Evolutionary conservation across 352 stramenopile genomes (phyloP), one percentile per base, ranked within the genome.

Genomic region (Phytophthora sp.): DNA sequence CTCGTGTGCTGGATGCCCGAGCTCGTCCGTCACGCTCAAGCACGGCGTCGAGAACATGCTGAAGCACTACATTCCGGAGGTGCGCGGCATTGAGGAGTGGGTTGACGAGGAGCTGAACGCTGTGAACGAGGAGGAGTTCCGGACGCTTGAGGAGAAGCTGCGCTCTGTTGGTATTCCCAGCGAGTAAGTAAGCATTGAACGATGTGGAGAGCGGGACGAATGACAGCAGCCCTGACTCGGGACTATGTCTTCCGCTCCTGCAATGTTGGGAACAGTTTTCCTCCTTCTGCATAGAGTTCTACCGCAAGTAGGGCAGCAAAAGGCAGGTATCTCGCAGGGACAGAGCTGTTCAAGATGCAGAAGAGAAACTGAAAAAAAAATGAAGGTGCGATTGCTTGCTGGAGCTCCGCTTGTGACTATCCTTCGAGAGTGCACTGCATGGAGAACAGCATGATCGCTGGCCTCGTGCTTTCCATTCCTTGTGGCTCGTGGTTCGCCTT

Each of bases 21-120:
- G 83, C 62, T 99, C 94, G 21, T 97, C 90, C 27, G 96, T 99
- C 15, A 99, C 98, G 42, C 89, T 99, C 63, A 99, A 99, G 79
- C 95, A 99, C 71, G 98, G 97, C 38, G 97, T 99, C 23, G 98
- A 99, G 77, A 99, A 99, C 74, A 99, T 99, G 98, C 87, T 99
- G 27, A 99, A 99, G 94, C 97, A 99, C 80, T 99, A 99, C 77
- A 99, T 99, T 62, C 97, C 97, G 0, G 98, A 99, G 82, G 97
- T 99, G 30, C 81, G 74, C 41, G 74, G 63, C 44, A 92, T 96
- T 54, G 75, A 93, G 50, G 88, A 96, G 65, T 87, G 87, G 61
- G 55, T 82, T 11, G 88, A 96, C 71, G 78, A 95, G 51, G 81
- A 78, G 56, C 77, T 95, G 20, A 89, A 90, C 41, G 68, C 87